phyloP scores from a whole-genome alignment of 371 early-diverging fungal genomes.

The Apophysomyces variabilis region DNA sequence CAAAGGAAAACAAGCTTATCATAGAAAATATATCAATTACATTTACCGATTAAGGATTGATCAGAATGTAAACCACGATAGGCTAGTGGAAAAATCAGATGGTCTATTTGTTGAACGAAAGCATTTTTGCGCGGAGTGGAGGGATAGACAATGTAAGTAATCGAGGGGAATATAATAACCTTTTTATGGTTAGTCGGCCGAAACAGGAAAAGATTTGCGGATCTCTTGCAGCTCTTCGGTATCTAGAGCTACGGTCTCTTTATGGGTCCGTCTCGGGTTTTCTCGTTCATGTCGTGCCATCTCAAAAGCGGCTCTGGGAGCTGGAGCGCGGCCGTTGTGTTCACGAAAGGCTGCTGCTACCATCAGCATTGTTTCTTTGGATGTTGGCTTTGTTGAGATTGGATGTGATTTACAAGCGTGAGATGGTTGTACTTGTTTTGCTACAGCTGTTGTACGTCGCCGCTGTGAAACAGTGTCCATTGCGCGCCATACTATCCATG shows the following conservation, averaged over 20 bases:
- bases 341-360: background rate
- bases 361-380: background rate
- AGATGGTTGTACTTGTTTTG: background rate
- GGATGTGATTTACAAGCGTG: background rate
- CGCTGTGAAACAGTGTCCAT: slow-evolving; percentile 26
- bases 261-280: background rate
- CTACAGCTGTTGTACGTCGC: slow-evolving; percentile 1
- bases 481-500: slow-evolving; percentile 27
- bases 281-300: slow-evolving; percentile 5
- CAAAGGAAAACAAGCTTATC: no score
- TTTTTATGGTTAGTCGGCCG: background rate
- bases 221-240: slow-evolving; percentile 29
- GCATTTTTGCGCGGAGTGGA: no score
- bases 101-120: no score
- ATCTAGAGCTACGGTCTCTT: slow-evolving; percentile 23
- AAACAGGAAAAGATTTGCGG: slow-evolving; percentile 8
- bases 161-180: no score
- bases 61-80: no score
- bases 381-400: background rate
- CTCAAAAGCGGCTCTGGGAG: background rate
- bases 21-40: no score
- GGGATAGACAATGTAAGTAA: no score
- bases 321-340: background rate
- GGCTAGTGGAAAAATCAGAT: no score
- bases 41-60: no score